Evolutionary conservation across 176 grass and related monocot species (phyloP).

Genomic region (Bolboschoenus planiculmis): DNA sequence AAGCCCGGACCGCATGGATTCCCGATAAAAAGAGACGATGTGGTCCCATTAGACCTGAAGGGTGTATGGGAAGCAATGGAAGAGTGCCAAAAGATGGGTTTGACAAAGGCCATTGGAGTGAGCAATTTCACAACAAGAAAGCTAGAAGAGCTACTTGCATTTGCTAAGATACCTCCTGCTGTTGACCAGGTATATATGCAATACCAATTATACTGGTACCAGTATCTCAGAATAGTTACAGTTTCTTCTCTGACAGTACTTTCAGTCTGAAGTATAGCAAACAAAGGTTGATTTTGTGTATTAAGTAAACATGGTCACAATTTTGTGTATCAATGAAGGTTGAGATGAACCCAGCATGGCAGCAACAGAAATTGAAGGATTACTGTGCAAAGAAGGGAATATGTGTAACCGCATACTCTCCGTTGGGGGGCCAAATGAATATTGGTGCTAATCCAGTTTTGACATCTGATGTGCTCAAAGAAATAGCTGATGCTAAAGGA

Average conservation of each 20-base stretch:
- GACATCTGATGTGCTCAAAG: slow-evolving; percentile 36
- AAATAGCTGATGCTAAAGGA: slow-evolving; percentile 42
- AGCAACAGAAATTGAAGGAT: slow-evolving; percentile 26
- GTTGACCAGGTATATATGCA: slow-evolving; percentile 51
- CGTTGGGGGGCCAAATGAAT: slow-evolving; percentile 39
- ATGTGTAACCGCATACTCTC: slow-evolving; percentile 22
- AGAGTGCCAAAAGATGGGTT: slow-evolving; percentile 47
- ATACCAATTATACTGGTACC: neutral
- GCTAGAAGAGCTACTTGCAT: slow-evolving; percentile 27
- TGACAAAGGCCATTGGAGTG: slow-evolving; percentile 56
- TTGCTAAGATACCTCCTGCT: slow-evolving; percentile 35
- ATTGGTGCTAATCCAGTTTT: slow-evolving; percentile 26
- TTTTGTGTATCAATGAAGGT: slow-evolving; percentile 4
- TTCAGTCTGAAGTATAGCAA: neutral
- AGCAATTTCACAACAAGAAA: slow-evolving; percentile 63
- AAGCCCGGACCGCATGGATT: neutral
- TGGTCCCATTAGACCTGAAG: slow-evolving; percentile 38
- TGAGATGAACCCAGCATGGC: slow-evolving; percentile 30
- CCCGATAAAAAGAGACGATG: slow-evolving; percentile 23
- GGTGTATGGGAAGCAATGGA: slow-evolving; percentile 64
- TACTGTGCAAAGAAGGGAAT: slow-evolving; percentile 21
- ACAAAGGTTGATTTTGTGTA: neutral
- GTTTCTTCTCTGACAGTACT: neutral
- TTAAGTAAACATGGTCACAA: too few relatives aligned
- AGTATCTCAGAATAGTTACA: neutral